Percentiles rank a stretch among this genome's conserved stretches.
Evolutionary conservation across 2,329 filamentous ascomycete genomes (phyloP).

Genomic region (Lachnellula hyalina): DNA sequence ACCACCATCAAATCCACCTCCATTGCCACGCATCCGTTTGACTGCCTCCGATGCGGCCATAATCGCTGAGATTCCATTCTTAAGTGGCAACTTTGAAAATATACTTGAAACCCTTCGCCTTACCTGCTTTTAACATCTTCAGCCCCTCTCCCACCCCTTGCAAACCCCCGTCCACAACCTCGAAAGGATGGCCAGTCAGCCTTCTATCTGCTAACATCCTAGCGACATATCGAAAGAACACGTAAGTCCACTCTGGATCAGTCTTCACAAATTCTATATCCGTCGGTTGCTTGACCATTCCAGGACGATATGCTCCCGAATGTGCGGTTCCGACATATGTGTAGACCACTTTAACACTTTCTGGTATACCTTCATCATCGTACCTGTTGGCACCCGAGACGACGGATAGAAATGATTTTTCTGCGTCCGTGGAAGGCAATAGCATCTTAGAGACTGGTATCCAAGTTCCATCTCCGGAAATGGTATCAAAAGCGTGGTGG

Average conservation of each 20-base stretch:
- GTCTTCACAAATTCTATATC: conserved; percentile 3
- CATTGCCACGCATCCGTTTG: too few relatives aligned
- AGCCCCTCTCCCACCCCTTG: conserved; percentile 26
- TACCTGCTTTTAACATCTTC: conserved; percentile 31
- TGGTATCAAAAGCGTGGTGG: conserved; percentile 19
- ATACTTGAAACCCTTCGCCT: conserved; percentile 31
- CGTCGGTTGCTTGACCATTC: conserved; percentile 12
- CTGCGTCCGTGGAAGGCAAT: conserved; percentile 33
- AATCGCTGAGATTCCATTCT: neutral
- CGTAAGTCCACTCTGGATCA: conserved; percentile 8
- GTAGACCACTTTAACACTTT: conserved; percentile 7
- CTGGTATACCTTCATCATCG: conserved; percentile 7
- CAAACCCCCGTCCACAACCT: conserved; percentile 31
- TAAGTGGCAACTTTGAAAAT: conserved; percentile 32
- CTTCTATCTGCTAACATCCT: conserved; percentile 42
- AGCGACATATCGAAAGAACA: conserved; percentile 5
- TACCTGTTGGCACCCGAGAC: conserved; percentile 10
- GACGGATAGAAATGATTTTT: conserved; percentile 34
- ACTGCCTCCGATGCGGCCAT: too few relatives aligned
- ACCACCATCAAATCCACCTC: too few relatives aligned
- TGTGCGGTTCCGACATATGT: conserved; percentile 15
- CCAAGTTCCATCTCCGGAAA: conserved; percentile 13
- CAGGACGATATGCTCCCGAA: conserved; percentile 9
- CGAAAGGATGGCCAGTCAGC: conserved; percentile 42
- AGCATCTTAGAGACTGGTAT: conserved; percentile 15